These are phyloP conservation scores for Chrysanthemum lavandulifolium DNA, from an alignment of 129 eudicot species.

Conservation along the genomic window DNA sequence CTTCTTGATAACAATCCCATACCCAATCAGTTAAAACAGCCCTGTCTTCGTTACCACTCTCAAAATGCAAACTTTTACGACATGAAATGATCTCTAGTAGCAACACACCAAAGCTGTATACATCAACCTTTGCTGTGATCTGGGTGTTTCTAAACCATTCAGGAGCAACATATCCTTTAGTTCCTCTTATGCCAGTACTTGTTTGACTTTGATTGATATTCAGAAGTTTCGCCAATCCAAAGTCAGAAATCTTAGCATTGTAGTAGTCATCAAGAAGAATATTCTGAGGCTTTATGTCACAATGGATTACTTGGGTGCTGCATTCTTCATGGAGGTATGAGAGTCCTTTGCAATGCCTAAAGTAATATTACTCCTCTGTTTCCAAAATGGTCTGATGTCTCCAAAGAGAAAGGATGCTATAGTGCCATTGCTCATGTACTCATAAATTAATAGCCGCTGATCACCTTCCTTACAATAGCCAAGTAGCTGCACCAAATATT, in stretches of 20 bases:
- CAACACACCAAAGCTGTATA: conserved; percentile 28
- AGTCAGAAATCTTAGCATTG: conserved; percentile 38
- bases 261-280: conserved; percentile 36
- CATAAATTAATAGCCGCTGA: neutral
- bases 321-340: conserved; percentile 47
- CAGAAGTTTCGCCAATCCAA: conserved; percentile 48
- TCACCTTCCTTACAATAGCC: conserved; percentile 39
- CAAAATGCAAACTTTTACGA: conserved; percentile 16
- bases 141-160: conserved; percentile 49
- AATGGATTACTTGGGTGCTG: conserved; percentile 42
- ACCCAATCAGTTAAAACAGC: conserved; percentile 34
- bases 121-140: conserved; percentile 36
- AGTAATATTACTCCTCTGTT: conserved; percentile 20
- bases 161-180: conserved; percentile 51
- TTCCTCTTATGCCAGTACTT: conserved; percentile 33
- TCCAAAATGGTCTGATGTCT: conserved; percentile 17
- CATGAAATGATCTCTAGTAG: conserved; percentile 30
- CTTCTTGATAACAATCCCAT: conserved; percentile 30
- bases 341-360: conserved; percentile 30
- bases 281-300: conserved; percentile 54
- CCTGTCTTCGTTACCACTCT: conserved; percentile 19
- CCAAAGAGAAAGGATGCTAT: neutral
- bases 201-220: conserved; percentile 38
- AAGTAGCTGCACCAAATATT: conserved; percentile 34
- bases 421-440: neutral